Conservation (phyloP, 495 filamentous ascomycete species). For the Tuber melanosporum region DNA sequence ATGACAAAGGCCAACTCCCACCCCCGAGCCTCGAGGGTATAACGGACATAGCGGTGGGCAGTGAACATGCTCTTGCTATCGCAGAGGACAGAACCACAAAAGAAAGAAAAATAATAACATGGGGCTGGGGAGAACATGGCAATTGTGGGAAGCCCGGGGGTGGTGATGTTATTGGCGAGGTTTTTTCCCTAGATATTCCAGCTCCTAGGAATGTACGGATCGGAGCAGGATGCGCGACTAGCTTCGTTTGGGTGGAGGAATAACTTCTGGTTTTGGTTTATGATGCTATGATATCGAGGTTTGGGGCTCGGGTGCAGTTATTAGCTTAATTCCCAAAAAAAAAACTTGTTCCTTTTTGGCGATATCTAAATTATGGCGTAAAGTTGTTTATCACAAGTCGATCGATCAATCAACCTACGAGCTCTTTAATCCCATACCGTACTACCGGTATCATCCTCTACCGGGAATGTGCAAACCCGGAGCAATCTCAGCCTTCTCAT, state of each 20-base stretch:
- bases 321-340: not conserved
- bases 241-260: conserved; percentile 56
- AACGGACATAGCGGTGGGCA: conserved; percentile 64
- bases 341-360: not conserved
- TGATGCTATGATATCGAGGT: not conserved
- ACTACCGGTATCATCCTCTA: not conserved
- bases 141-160: conserved; percentile 71
- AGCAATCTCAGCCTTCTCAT: not conserved
- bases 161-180: conserved; percentile 54
- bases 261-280: not conserved
- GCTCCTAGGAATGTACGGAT: conserved; percentile 49
- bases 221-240: conserved; percentile 83
- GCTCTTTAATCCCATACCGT: not conserved
- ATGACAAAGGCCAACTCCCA: conserved; percentile 77
- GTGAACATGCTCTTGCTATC: conserved; percentile 74
- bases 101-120: conserved; percentile 56
- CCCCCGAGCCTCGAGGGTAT: conserved; percentile 51
- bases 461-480: not conserved
- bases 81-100: conserved; percentile 44
- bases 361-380: not conserved
- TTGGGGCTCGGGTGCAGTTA: not conserved
- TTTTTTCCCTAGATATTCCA: conserved; percentile 14
- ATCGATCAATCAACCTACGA: not conserved
- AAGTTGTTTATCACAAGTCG: not conserved
- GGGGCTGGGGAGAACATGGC: conserved; percentile 97